Percentiles rank a stretch among this genome's conserved stretches.
phyloP scores from a whole-genome alignment of 108 stramenopile genomes.

The Fistulifera pelliculosa region DNA sequence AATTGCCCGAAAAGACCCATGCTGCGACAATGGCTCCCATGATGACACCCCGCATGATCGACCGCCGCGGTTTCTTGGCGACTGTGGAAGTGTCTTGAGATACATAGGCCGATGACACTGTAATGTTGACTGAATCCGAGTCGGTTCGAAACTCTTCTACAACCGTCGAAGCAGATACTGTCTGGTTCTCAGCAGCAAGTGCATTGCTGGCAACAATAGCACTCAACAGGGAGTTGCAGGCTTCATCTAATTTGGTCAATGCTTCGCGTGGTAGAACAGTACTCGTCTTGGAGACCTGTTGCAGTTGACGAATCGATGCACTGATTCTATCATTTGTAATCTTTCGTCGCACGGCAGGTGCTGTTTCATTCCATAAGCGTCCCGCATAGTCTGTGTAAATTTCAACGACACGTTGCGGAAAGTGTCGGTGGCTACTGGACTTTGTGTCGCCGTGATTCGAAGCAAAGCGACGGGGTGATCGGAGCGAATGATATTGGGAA shows the following conservation, averaged over 20 bases:
- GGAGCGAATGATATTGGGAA: too few species aligned
- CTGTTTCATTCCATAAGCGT: constrained; percentile 52
- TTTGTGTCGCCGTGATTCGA: too few species aligned
- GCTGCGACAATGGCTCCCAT: constrained; percentile 79
- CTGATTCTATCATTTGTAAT: constrained; percentile 39
- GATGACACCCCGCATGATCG: constrained; percentile 68
- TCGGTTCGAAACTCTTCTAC: constrained; percentile 22
- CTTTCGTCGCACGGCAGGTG: constrained; percentile 18
- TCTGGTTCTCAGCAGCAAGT: constrained; percentile 1
- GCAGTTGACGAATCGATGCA: constrained; percentile 22
- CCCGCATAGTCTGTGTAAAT: constrained; percentile 28
- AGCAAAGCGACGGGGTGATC: too few species aligned
- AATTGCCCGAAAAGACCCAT: constrained; percentile 92
- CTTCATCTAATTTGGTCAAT: constrained; percentile 9
- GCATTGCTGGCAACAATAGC: neutral
- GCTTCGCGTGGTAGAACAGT: constrained; percentile 8
- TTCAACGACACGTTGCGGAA: constrained; percentile 1
- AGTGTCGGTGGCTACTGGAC: too few species aligned
- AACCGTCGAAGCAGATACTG: constrained; percentile 13
- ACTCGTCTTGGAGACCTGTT: constrained; percentile 23
- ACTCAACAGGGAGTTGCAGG: constrained; percentile 2
- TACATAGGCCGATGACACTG: constrained; percentile 1
- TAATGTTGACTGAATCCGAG: constrained; percentile 3
- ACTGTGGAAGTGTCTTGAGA: neutral
- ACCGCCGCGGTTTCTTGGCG: constrained; percentile 28